Evolutionary conservation across 2,329 filamentous ascomycete genomes (phyloP), one percentile per base, ranked within the genome.

Genomic region (Tolypocladium endophyticum): DNA sequence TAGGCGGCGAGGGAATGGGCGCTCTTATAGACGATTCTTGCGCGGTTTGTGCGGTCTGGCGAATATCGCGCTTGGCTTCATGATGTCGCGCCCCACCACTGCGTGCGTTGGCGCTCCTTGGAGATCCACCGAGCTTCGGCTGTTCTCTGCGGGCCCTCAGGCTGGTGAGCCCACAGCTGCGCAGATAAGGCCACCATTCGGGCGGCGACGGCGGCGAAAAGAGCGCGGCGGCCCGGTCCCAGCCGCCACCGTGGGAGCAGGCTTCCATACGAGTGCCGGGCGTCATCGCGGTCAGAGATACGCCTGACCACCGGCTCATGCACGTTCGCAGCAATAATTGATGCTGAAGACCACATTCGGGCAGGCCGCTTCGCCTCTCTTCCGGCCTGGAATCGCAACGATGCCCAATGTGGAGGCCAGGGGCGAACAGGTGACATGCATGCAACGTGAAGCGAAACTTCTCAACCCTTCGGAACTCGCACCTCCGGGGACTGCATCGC

Each of bases 1-100:
- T 14, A 54, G 39, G 14, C 20, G n/a, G 14, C 43, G 66, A 59
- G 36, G 55, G 61, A 59, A 60, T 58, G 36, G 28, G 7, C 56
- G 60, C 56, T 63, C 67, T 71, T 63, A 68, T 71, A 70, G 61
- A 62, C 53, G 39, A 41, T 54, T n/a, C 8, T 52, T 52, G 47
- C 47, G 47, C 47, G 47, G 47, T 52, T 52, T 52, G 47, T 9
- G 45, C 30, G 28, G 9, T 38, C 25, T 11, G 47, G 47, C 47
- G 47, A 33, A 33, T 52, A 33, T 52, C 47, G 28, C 47, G 47
- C 47, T 52, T 28, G 28, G 47, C 47, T 12, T 47, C 43, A 28
- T 16, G 23, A 3, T 28, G 43, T 7, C 18, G 43, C n/a, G 23
- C 43, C 43, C 43, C 43, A 47, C 43, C 43, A 8, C 41, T 47